Conservation (phyloP, 2,329 filamentous ascomycete species). For the Clonostachys rosea region DNA sequence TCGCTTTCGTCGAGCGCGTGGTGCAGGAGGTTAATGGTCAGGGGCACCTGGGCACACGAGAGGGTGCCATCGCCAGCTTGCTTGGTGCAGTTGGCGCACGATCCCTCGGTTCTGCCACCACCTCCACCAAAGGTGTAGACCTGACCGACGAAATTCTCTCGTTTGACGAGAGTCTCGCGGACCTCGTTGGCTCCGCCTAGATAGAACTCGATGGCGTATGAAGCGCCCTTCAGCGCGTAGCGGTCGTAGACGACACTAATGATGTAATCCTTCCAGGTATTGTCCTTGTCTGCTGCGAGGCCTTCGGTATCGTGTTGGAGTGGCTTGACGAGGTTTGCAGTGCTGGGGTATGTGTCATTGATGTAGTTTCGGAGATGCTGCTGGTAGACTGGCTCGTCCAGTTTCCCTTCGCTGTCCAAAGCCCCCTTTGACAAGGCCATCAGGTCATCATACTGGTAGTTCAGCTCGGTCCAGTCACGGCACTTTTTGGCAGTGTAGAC, state of each 20-base stretch:
- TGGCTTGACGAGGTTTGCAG: background rate
- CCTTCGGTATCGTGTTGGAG: background rate
- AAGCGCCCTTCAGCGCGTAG: slow-evolving; percentile 5
- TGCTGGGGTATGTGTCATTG: background rate
- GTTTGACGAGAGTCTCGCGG: background rate
- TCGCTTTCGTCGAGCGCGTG: background rate
- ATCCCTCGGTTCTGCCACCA: no score
- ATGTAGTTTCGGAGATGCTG: background rate
- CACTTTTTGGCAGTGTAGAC: slow-evolving; percentile 3
- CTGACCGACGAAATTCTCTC: background rate
- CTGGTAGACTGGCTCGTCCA: background rate
- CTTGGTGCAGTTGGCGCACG: slow-evolving; percentile 4
- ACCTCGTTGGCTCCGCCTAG: slow-evolving; percentile 2
- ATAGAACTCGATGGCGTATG: slow-evolving; percentile 7
- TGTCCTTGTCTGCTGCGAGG: background rate
- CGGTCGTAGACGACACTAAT: slow-evolving; percentile 8
- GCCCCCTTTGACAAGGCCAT: background rate
- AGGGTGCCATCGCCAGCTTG: slow-evolving; percentile 2
- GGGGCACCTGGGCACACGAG: slow-evolving; percentile 3
- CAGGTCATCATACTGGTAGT: slow-evolving; percentile 5
- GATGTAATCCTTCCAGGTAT: slow-evolving; percentile 7
- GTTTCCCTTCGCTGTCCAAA: background rate
- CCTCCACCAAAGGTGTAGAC: background rate
- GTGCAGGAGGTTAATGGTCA: slow-evolving; percentile 2
- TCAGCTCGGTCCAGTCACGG: slow-evolving; percentile 4